A percentile compares a stretch with the other conserved stretches of the same genome.
These are phyloP conservation scores for Phlebopus sp. DNA, from an alignment of 1,284 basidiomycete species.

Conservation along the genomic window DNA sequence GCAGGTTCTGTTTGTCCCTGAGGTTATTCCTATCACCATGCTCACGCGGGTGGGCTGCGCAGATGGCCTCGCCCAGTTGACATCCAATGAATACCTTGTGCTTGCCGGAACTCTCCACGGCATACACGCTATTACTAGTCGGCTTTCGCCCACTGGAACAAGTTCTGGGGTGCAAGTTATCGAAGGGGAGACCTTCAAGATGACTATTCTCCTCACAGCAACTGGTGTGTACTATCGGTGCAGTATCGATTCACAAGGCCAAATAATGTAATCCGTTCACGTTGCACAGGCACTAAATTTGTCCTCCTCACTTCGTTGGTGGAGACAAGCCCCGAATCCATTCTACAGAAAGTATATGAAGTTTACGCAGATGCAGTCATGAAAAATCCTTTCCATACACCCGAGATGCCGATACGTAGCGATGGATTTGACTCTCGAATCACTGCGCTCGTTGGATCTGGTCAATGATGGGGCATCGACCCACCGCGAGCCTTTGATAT, in stretches of 20 bases:
- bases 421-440: slow-evolving; percentile 85
- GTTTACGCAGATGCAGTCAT: slow-evolving; percentile 92
- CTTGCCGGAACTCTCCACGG: slow-evolving; percentile 97
- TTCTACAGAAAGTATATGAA: slow-evolving; percentile 85
- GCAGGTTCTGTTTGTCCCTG: slow-evolving; percentile 52
- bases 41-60: slow-evolving; percentile 10
- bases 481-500: background rate
- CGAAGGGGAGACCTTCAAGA: slow-evolving; percentile 91
- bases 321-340: slow-evolving; percentile 69
- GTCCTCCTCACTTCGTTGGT: slow-evolving; percentile 83
- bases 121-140: slow-evolving; percentile 95
- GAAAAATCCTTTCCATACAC: slow-evolving; percentile 99
- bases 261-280: background rate
- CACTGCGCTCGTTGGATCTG: slow-evolving; percentile 53
- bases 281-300: slow-evolving; percentile 87
- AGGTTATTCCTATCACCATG: background rate
- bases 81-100: slow-evolving; percentile 97
- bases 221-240: slow-evolving; percentile 65
- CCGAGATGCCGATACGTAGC: slow-evolving; percentile 96
- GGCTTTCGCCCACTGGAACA: slow-evolving; percentile 79
- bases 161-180: slow-evolving; percentile 91
- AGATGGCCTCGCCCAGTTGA: slow-evolving; percentile 86
- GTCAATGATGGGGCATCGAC: slow-evolving; percentile 24
- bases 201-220: slow-evolving; percentile 86
- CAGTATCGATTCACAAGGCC: slow-evolving; percentile 2